These are phyloP conservation scores for Plasmopara muralis DNA, from an alignment of 352 stramenopile species.

Conservation along the genomic window DNA sequence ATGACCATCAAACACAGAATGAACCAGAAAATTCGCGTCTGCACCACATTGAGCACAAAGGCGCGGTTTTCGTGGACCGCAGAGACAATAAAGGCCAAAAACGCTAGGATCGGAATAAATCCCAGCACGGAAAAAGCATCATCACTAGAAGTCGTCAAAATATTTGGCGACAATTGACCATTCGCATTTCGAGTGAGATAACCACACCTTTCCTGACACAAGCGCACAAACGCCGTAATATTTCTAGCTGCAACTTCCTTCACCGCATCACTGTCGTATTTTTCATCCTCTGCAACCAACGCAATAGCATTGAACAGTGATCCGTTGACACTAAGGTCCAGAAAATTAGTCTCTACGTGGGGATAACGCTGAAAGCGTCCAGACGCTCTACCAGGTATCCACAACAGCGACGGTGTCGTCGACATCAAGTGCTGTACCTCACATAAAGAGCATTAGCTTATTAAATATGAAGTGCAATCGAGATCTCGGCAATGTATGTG, in stretches of 20 bases:
- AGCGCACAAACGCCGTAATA: constrained; percentile 26
- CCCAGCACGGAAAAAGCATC: constrained; percentile 25
- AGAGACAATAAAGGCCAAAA: constrained; percentile 32
- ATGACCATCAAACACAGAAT: constrained; percentile 39
- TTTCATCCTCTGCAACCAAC: not conserved
- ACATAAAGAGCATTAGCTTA: not conserved
- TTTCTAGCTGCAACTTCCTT: constrained; percentile 14
- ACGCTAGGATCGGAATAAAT: constrained; percentile 29
- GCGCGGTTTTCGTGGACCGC: constrained; percentile 37
- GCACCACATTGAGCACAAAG: constrained; percentile 28
- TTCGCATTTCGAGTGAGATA: constrained; percentile 22
- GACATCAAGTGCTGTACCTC: constrained; percentile 37
- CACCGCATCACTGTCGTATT: constrained; percentile 7
- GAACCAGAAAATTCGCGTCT: constrained; percentile 48
- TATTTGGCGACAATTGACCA: constrained; percentile 8
- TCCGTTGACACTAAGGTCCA: constrained; percentile 34
- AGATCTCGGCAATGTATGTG: not conserved
- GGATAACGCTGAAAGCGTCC: constrained; percentile 50
- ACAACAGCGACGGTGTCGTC: constrained; percentile 44
- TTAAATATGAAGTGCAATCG: not conserved
- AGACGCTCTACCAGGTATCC: constrained; percentile 36
- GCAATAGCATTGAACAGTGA: constrained; percentile 10
- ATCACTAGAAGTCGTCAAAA: constrained; percentile 7
- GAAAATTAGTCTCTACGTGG: constrained; percentile 46
- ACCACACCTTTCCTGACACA: constrained; percentile 27